Evolutionary conservation across 805 yeast genomes (phyloP).

Genomic region (Hanseniaspora singularis): DNA sequence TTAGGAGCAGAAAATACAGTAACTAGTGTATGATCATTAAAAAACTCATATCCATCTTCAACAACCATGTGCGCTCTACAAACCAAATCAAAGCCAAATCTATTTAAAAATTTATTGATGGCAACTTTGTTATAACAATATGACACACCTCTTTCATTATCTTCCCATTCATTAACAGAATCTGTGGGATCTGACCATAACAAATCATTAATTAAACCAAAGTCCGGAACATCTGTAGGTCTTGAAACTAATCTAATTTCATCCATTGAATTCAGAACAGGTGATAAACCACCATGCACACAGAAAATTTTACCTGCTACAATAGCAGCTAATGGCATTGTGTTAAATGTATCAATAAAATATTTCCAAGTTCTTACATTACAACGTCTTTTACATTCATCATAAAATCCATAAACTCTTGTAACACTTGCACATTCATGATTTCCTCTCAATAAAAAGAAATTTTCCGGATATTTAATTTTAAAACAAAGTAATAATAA

Average conservation of each 20-base stretch:
- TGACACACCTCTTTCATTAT: conserved; percentile 73
- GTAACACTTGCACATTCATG: conserved; percentile 97
- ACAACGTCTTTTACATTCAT: conserved; percentile 90
- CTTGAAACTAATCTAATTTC: conserved; percentile 58
- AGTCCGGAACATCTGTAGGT: conserved; percentile 77
- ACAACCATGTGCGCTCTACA: conserved; percentile 85
- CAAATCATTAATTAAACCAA: conserved; percentile 63
- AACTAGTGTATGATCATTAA: conserved; percentile 58
- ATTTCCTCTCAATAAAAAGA: conserved; percentile 84
- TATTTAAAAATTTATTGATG: conserved; percentile 51
- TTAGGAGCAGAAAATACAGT: conserved; percentile 76
- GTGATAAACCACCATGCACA: conserved; percentile 76
- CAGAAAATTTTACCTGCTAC: conserved; percentile 91
- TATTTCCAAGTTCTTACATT: conserved; percentile 85
- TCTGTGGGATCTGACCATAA: conserved; percentile 75
- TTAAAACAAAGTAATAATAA: conserved; percentile 79
- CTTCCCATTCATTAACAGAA: conserved; percentile 48
- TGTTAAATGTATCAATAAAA: conserved; percentile 88
- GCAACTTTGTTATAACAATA: conserved; percentile 62
- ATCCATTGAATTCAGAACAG: conserved; percentile 46
- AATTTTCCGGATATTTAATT: conserved; percentile 91
- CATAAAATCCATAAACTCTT: conserved; percentile 92
- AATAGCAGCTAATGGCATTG: conserved; percentile 87
- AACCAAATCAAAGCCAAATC: conserved; percentile 60
- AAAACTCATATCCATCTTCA: conserved; percentile 78